Conservation (phyloP, 2,329 filamentous ascomycete genomes). For the Parastagonospora avenae region DNA sequence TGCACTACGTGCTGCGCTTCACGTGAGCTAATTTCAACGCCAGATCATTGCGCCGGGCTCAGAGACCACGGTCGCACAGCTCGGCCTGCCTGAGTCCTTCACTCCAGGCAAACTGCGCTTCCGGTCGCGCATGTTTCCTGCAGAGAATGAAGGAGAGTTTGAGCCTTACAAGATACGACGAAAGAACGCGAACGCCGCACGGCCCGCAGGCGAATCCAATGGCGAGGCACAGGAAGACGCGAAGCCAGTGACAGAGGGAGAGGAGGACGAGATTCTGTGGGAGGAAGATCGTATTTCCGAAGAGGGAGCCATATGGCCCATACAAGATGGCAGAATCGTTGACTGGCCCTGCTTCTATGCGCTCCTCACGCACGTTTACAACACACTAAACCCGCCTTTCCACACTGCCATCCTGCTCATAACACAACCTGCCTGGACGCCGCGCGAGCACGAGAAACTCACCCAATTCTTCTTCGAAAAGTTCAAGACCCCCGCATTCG, state of each 20-base stretch:
- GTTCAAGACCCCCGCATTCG: conserved; percentile 91
- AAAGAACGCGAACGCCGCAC: conserved; percentile 41
- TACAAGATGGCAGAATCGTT: conserved; percentile 78
- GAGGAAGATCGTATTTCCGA: conserved; percentile 88
- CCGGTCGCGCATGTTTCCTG: conserved; percentile 90
- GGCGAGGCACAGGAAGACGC: conserved; percentile 27
- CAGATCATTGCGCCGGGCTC: conserved; percentile 80
- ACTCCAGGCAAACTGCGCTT: conserved; percentile 87
- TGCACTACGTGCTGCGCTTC: not conserved
- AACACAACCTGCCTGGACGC: conserved; percentile 87
- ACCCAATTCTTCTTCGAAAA: conserved; percentile 97
- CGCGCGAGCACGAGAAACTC: conserved; percentile 82
- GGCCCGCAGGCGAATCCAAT: conserved; percentile 38
- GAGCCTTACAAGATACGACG: conserved; percentile 79
- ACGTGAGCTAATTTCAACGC: conserved; percentile 14
- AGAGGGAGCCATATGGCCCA: conserved; percentile 88
- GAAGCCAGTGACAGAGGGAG: conserved; percentile 47
- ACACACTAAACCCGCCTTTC: conserved; percentile 85
- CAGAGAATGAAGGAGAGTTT: conserved; percentile 75
- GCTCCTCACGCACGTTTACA: conserved; percentile 89
- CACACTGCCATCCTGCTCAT: conserved; percentile 94
- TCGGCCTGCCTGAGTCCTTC: conserved; percentile 87
- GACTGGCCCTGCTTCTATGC: conserved; percentile 95
- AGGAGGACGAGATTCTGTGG: conserved; percentile 69
- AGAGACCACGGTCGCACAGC: conserved; percentile 86